These are phyloP conservation scores for Pseudoneurospora amorphoporcata DNA, from an alignment of 495 filamentous ascomycete species.

Conservation along the genomic window DNA sequence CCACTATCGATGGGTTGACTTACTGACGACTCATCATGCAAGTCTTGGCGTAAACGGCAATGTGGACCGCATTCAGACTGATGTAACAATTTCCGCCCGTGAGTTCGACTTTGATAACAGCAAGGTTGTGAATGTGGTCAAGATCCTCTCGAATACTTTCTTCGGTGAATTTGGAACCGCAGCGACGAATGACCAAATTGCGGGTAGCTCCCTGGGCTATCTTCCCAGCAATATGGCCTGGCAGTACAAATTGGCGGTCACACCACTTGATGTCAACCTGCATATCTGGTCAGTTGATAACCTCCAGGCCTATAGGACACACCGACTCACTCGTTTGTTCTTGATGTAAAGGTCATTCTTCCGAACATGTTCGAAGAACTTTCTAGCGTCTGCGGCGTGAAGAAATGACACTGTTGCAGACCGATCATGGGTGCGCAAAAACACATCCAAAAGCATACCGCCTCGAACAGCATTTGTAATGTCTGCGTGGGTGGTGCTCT, in stretches of 20 bases:
- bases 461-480: slow-evolving; percentile 57
- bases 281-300: background rate
- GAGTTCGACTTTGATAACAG: slow-evolving; percentile 58
- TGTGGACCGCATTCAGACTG: slow-evolving; percentile 68
- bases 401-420: slow-evolving; percentile 63
- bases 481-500: slow-evolving; percentile 55
- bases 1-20: background rate
- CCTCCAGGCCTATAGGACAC: background rate
- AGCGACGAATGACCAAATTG: slow-evolving; percentile 57
- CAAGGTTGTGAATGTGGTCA: slow-evolving; percentile 73
- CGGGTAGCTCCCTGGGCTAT: slow-evolving; percentile 65
- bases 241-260: slow-evolving; percentile 62
- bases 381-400: slow-evolving; percentile 47
- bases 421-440: slow-evolving; percentile 50
- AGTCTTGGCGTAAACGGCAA: slow-evolving; percentile 61
- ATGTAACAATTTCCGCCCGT: slow-evolving; percentile 48
- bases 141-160: slow-evolving; percentile 58
- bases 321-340: slow-evolving; percentile 50
- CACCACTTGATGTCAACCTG: slow-evolving; percentile 64
- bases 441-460: slow-evolving; percentile 60
- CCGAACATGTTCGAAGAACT: slow-evolving; percentile 55
- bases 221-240: slow-evolving; percentile 54
- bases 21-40: slow-evolving; percentile 67
- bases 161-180: slow-evolving; percentile 50
- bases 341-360: slow-evolving; percentile 59